Evolutionary conservation across 306 rosid genomes (phyloP), one percentile per base, ranked within the genome.

Genomic region (Corylus avellana): DNA sequence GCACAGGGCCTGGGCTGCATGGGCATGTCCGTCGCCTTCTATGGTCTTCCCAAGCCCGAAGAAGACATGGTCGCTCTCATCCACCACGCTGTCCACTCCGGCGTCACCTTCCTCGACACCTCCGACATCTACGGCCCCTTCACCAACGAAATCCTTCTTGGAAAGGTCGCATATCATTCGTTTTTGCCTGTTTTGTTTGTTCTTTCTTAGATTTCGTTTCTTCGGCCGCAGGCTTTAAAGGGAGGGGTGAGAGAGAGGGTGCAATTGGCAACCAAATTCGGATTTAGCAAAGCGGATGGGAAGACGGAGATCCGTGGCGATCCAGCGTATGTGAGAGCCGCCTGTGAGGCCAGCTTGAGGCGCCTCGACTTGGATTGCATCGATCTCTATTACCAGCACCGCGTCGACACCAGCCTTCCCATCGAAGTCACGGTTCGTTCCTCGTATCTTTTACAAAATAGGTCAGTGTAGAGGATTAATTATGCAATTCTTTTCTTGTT

Each of bases 371-470:
- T 91, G 12, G 70, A 86, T 72, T 87, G 51, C 56, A 82, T 93
- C 14, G 93, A 93, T 82, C 98, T 93, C 76, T 91, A 91, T 78
- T 93, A 91, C 81, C 90, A 86, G 70, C 94, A 89, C 68, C 89
- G 97, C 18, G 32, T 90, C 35, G 98, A 93, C 70, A 87, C 84
- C 35, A 86, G 85, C 42, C 53, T 91, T 46, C 95, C 98, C 2
- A 84, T 93, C 62, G 97, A 93, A 91, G 76, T 90, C 90, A 90
- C 94, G 87, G 98, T 89, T 51, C 7, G 75, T 29, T 5, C 35
- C 49, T 64, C 79, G n/a, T 68, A 11, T 49, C 12, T 70, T 7
- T 70, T 4, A 48, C 51, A 9, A 2, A 7, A 7, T 47, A 47
- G 50, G 50, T 47, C 50, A 10, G 50, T 8, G 9, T 47, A 47